Evolutionary conservation across 2,329 filamentous ascomycete species (phyloP).

Genomic region (Aspergillus sp.): DNA sequence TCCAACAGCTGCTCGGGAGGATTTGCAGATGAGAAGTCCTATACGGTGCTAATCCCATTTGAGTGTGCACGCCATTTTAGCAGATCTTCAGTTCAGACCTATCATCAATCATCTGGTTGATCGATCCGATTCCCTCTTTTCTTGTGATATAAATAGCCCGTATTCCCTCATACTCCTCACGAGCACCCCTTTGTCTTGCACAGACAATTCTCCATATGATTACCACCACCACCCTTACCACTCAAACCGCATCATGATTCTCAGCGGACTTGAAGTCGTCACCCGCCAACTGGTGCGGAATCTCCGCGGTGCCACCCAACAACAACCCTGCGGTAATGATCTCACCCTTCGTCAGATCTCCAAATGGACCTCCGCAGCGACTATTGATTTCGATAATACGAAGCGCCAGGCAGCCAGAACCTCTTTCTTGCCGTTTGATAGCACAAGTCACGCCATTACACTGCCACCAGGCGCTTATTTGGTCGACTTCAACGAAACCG

Average conservation of each 20-base stretch:
- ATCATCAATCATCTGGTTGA: no score
- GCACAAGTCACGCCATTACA: conserved; percentile 16
- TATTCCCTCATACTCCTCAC: no score
- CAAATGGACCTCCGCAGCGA: conserved; percentile 32
- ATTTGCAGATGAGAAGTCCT: no score
- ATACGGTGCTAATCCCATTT: no score
- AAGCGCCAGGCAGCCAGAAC: conserved; percentile 24
- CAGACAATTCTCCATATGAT: no score
- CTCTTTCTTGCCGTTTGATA: conserved; percentile 19
- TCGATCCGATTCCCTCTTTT: no score
- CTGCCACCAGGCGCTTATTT: conserved; percentile 37
- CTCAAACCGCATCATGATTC: conserved; percentile 1
- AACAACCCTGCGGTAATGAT: conserved; percentile 36
- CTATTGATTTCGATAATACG: conserved; percentile 35
- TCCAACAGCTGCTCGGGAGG: no score
- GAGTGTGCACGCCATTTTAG: no score
- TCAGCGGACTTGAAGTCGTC: conserved; percentile 10
- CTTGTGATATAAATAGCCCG: no score
- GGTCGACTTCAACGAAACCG: conserved; percentile 42
- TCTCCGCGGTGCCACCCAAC: conserved; percentile 19
- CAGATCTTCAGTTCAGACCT: no score
- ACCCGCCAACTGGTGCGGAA: conserved; percentile 11
- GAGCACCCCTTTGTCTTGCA: no score
- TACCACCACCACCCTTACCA: no score
- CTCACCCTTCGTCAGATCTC: conserved; percentile 30